Evolutionary conservation across 1,284 basidiomycete species (phyloP).

Genomic region (Cutaneotrichosporon dermatis): DNA sequence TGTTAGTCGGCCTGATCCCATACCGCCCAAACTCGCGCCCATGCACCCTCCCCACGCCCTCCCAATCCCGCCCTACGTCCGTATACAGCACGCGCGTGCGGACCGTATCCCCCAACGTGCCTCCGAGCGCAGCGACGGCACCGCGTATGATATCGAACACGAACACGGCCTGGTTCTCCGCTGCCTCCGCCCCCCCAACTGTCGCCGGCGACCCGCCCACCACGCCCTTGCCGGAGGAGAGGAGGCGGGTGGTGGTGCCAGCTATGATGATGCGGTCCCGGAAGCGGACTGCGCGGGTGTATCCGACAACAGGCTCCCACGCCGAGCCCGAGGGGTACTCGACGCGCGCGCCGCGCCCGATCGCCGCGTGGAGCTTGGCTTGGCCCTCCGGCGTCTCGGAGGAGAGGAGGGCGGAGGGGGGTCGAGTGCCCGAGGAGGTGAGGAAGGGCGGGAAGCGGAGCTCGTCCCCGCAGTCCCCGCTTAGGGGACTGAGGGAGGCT

Average conservation of each 20-base stretch:
- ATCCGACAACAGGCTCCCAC: slow-evolving; percentile 13
- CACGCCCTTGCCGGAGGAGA: slow-evolving; percentile 8
- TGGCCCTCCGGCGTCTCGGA: neutral
- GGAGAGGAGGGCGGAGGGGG: neutral
- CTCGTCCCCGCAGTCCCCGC: slow-evolving; percentile 5
- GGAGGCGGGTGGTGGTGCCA: slow-evolving; percentile 5
- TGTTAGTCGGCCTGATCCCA: slow-evolving; percentile 20
- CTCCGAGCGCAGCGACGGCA: slow-evolving; percentile 12
- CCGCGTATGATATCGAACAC: slow-evolving; percentile 21
- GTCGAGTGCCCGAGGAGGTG: neutral
- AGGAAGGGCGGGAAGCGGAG: slow-evolving; percentile 6
- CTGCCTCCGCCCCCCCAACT: too few relatives aligned
- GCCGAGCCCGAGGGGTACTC: slow-evolving; percentile 6
- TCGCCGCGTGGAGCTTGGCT: neutral
- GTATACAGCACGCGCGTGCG: slow-evolving; percentile 18
- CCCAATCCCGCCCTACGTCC: slow-evolving; percentile 14
- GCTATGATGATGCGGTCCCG: neutral
- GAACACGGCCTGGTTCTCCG: slow-evolving; percentile 11
- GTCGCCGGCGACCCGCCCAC: slow-evolving; percentile 4
- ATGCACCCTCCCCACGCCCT: slow-evolving; percentile 11
- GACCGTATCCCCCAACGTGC: slow-evolving; percentile 12
- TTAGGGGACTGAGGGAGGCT: neutral
- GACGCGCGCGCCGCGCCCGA: slow-evolving; percentile 3
- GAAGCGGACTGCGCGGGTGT: slow-evolving; percentile 5
- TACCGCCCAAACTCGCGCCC: slow-evolving; percentile 11